phyloP scores from a whole-genome alignment of 805 yeast genomes.

The Candida pini region DNA sequence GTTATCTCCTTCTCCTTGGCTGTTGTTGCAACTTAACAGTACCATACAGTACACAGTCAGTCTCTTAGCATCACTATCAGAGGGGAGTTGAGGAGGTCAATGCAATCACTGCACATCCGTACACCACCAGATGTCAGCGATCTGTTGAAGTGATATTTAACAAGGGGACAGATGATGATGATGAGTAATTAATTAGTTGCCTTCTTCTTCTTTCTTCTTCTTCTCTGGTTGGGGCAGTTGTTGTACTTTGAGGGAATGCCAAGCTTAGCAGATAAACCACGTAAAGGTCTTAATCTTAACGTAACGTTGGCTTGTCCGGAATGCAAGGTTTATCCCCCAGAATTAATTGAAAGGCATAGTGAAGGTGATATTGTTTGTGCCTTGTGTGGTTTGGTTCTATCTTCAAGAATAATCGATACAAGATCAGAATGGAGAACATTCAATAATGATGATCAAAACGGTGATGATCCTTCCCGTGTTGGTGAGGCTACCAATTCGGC shows the following conservation, averaged over 20 bases:
- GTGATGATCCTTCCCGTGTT: slow-evolving; percentile 98
- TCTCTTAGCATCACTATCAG: too few relatives aligned
- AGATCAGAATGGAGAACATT: slow-evolving; percentile 99
- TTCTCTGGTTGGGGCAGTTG: slow-evolving; percentile 5
- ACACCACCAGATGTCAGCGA: too few relatives aligned
- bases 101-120: too few relatives aligned
- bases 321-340: slow-evolving; percentile 94
- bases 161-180: too few relatives aligned
- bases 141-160: too few relatives aligned
- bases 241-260: too few relatives aligned
- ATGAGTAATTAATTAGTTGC: too few relatives aligned
- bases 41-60: too few relatives aligned
- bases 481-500: slow-evolving; percentile 96
- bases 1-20: too few relatives aligned
- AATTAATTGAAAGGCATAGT: slow-evolving; percentile 86
- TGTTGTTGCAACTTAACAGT: too few relatives aligned
- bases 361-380: slow-evolving; percentile 99
- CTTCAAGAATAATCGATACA: slow-evolving; percentile 89
- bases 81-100: neutral
- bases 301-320: slow-evolving; percentile 92
- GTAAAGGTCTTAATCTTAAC: slow-evolving; percentile 74
- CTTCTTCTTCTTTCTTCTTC: too few relatives aligned
- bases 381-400: slow-evolving; percentile 87
- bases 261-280: slow-evolving; percentile 20
- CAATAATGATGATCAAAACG: slow-evolving; percentile 95